Evolutionary conservation across 2,329 filamentous ascomycete genomes (phyloP), one percentile per base, ranked within the genome.

Genomic region (Fusarium buxicola): DNA sequence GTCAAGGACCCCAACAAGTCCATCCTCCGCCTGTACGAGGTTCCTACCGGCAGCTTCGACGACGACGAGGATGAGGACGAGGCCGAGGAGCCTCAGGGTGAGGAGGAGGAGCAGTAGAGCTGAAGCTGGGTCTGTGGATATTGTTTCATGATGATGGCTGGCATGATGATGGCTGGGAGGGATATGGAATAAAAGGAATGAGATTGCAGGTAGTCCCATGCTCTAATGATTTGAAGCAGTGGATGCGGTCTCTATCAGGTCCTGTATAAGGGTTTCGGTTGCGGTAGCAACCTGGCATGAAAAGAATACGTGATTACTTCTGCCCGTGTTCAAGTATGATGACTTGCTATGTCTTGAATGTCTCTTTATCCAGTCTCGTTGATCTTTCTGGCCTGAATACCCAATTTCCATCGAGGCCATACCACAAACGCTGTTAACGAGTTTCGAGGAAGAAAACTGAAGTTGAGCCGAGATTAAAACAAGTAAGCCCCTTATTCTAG

Each of bases 1-100:
- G 87, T 90, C 74, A 90, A 90, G 89, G 95, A 99, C 78, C 95
- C 95, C 58, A 99, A 99, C 85, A 98, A 97, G 89, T 87, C 91
- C 56, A 92, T 97, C 65, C 87, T 99, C 66, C 89, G 95, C 64
- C 81, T 99, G 73, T 99, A 99, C 82, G 89, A 94, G 76, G 92
- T 99, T 8, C 95, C 95, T 2, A 80, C 86, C 47, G 88, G 89
- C 72, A 95, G 92, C 62, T 94, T 98, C 75, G 95, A 98, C 72
- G 94, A 98, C 71, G 92, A 94, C 30, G n/a, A n/a, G n/a, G 90
- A 86, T 5, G 92, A 96, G 48, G 84, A 84, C 44, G 84, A 83
- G 59, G 77, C 80, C 38, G 83, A 82, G 67, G 84, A 66, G 46
- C 72, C 70, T 15, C 74, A 77, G 53, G 63, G 43, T n/a, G 60